Base-by-base conservation (phyloP, 148 eudicot genomes). In the Chenopodium formosanum region DNA sequence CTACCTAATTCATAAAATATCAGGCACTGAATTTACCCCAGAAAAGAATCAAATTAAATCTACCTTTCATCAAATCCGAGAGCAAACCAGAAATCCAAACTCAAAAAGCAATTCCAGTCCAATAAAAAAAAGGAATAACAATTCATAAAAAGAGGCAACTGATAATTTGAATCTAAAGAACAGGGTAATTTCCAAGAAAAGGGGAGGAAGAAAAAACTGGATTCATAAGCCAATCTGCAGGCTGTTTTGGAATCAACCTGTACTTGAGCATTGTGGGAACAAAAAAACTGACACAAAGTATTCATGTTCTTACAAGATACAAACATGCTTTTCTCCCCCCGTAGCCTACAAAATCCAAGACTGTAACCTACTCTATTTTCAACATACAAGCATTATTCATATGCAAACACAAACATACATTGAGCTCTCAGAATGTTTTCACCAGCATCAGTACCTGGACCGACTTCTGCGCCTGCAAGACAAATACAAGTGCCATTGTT, bases 391-490 rank as follows among this genome's bases (percentile, higher is more conserved):
- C 29, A 65, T 40, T 37, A 23, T 47, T 25, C 8, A 16, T 27
- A 58, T 32, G 78, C 76, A 73, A 53, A 34, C 34, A 34, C 32
- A 32, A 25, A 34, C 52, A 72, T 22, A 60, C 25, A 44, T 58
- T 73, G 81, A 48, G 64, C 63, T 48, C 20, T 19, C 25, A 72
- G 56, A 46, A 10, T 72, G 29, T 44, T 72, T 70, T 22, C 75
- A 74, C 16, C 63, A 11, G 9, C 34, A 34, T 74, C 77, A 48
- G 77, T 50, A 74, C 20, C 63, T 23, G 37, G 77, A 74, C 29
- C 77, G 62, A 27, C 77, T 74, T 52, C 77, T 50, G 40, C 77
- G 60, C 63, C 77, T 74, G 63, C 77, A 74, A 23, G 63, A 25
- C 58, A 13, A 20, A 62, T 20, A 67, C 37, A 27, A 29, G 40